A percentile compares a stretch with the other conserved stretches of the same genome.
Evolutionary conservation across 129 eudicot genomes (phyloP).

Genomic region (Saposhnikovia divaricata): DNA sequence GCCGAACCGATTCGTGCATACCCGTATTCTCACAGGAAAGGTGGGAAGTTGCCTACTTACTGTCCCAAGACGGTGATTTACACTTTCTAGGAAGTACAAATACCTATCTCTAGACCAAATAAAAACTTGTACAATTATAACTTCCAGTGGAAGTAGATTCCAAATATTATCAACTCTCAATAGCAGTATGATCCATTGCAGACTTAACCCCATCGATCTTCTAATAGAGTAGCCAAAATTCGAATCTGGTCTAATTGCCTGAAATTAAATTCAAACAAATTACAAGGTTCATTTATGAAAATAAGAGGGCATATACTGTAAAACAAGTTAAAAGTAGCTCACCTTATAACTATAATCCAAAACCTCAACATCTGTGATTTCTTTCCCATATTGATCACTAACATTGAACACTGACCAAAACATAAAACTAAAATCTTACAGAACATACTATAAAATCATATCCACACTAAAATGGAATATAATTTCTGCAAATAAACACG

Average conservation of each 20-base stretch:
- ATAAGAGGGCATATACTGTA: background rate
- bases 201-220: constrained; percentile 70
- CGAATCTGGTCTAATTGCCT: constrained; percentile 86
- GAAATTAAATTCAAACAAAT: constrained; percentile 16
- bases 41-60: too few relatives aligned
- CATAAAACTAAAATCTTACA: too few relatives aligned
- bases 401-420: constrained; percentile 64
- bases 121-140: too few relatives aligned
- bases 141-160: too few relatives aligned
- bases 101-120: too few relatives aligned
- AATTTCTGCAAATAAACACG: too few relatives aligned
- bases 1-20: too few relatives aligned
- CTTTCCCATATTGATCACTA: constrained; percentile 88
- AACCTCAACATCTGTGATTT: constrained; percentile 67
- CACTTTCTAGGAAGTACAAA: too few relatives aligned
- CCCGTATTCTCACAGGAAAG: too few relatives aligned
- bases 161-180: constrained; percentile 81
- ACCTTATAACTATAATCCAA: constrained; percentile 63
- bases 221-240: constrained; percentile 56
- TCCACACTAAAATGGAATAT: too few relatives aligned
- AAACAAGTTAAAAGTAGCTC: constrained; percentile 17
- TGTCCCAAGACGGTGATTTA: too few relatives aligned
- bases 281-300: constrained; percentile 1
- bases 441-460: too few relatives aligned
- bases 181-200: constrained; percentile 62